Evolutionary conservation across 306 rosid genomes (phyloP).

Genomic region (Prunus dulcis): DNA sequence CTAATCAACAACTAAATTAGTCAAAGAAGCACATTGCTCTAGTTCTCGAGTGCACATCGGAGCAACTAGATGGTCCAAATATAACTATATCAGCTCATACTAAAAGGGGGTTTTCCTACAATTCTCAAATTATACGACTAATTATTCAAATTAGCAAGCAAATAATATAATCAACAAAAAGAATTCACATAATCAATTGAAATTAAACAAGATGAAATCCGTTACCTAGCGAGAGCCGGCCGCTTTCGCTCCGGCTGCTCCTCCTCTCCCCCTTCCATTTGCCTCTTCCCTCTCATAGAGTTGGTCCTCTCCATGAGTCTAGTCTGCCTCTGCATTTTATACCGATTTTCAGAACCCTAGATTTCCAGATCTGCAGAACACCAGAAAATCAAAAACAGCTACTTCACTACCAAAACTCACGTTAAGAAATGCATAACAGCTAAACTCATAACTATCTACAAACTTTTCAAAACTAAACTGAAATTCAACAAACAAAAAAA

Average conservation of each 20-base stretch:
- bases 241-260: slow-evolving; percentile 93
- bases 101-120: background rate
- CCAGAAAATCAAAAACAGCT: slow-evolving; percentile 27
- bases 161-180: background rate
- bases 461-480: slow-evolving; percentile 18
- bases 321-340: slow-evolving; percentile 61
- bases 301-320: slow-evolving; percentile 53
- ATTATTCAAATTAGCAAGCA: background rate
- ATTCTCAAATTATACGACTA: background rate
- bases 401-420: background rate
- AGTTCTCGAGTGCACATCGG: background rate
- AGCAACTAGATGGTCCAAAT: background rate
- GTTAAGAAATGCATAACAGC: slow-evolving; percentile 33
- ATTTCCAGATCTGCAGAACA: slow-evolving; percentile 46
- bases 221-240: slow-evolving; percentile 95
- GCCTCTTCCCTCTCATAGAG: slow-evolving; percentile 75
- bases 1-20: background rate
- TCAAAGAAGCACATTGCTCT: background rate
- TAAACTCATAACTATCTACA: slow-evolving; percentile 29
- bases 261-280: slow-evolving; percentile 75
- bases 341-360: slow-evolving; percentile 23
- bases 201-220: background rate
- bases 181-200: slow-evolving; percentile 12
- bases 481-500: slow-evolving; percentile 6
- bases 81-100: background rate